Evolutionary conservation across 1,284 basidiomycete genomes (phyloP), one percentile per base, ranked within the genome.

Genomic region (Vanrija pseudolonga): DNA sequence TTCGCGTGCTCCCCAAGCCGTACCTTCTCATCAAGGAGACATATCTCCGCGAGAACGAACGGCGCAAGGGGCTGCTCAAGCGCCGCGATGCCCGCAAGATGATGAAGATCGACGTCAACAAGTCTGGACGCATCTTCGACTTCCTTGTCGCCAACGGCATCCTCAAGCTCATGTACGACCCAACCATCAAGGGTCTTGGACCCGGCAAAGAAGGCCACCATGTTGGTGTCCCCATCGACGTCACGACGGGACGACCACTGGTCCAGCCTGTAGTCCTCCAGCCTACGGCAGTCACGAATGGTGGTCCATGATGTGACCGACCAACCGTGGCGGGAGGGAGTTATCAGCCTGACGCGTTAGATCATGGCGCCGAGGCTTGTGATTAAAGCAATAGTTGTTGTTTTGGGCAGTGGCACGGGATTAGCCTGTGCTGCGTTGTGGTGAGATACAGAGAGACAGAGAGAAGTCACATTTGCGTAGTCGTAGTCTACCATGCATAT

Each of bases 1-100:
- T 96, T 17, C 86, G 90, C 6, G 91, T 96, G 56, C 80, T 95
- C 38, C 93, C 93, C 0, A 90, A 90, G 66, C 90, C 92, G 2
- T 97, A 94, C 74, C 83, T 96, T 45, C 84, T 87, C 55, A 89
- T 96, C 78, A 96, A 96, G 72, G 90, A 95, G 75, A 88, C 87
- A 8, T 83, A 95, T 43, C 85, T 96, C 22, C 84, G 90, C 36
- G 93, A 96, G 76, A 94, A 91, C 67, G 89, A 89, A 7, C 82
- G 90, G n/a, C 81, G 90, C 53, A 87, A 88, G 28, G 92, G 91
- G 14, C 86, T 88, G 72, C 80, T 95, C 24, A 85, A 88, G 47
- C 81, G 89, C 19, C 81, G 90, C 51, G 90, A 94, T 74, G 90
- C 90, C 17, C 82, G 89, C 45, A 71, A 91, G 72, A 80, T 93